Conservation (phyloP, 202 grass and related monocot genomes). For the Schoenoplectus tabernaemontani region DNA sequence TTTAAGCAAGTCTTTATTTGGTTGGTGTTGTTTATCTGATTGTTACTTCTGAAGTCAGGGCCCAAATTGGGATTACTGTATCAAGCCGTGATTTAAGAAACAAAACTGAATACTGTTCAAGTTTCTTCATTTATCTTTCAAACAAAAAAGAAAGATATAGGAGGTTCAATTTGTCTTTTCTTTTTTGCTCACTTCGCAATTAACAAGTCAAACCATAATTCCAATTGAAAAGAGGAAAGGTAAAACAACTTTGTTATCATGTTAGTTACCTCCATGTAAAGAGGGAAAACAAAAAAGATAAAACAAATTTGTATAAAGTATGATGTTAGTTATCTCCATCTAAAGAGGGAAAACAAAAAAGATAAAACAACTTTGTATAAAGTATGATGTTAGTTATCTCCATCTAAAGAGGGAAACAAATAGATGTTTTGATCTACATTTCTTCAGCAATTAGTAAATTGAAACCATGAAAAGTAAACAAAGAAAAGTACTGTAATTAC, state of each 20-base stretch:
- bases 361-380: too few species aligned
- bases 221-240: background rate
- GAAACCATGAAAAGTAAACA: background rate
- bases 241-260: background rate
- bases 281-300: too few species aligned
- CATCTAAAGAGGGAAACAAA: too few species aligned
- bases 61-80: background rate
- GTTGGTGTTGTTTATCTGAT: background rate
- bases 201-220: background rate
- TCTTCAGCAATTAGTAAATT: constrained; percentile 3
- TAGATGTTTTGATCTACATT: constrained; percentile 6
- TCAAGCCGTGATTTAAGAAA: background rate
- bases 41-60: background rate
- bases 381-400: too few species aligned
- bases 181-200: background rate
- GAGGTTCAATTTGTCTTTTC: background rate
- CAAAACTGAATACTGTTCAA: background rate
- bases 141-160: background rate
- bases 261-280: too few species aligned
- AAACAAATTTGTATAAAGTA: too few species aligned
- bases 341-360: too few species aligned
- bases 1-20: background rate
- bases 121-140: background rate
- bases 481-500: constrained; percentile 16
- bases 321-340: too few species aligned